Percentiles rank a stretch among this genome's conserved stretches.
These are phyloP conservation scores for Fomitiporia mediterranea DNA, from an alignment of 1,284 basidiomycete species.

Conservation along the genomic window DNA sequence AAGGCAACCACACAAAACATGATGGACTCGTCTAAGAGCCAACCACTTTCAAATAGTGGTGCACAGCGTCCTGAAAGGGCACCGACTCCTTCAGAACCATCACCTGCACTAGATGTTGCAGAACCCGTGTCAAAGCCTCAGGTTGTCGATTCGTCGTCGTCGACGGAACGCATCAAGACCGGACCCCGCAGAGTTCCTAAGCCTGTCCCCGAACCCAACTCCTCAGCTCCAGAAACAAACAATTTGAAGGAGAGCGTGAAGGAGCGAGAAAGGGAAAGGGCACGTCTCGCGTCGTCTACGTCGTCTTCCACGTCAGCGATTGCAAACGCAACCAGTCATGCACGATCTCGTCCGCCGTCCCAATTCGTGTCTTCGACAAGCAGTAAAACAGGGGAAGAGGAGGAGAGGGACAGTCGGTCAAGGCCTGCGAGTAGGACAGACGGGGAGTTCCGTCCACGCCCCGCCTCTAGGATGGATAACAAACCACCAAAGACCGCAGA, in stretches of 20 bases:
- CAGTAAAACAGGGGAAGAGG: background rate
- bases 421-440: background rate
- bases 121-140: background rate
- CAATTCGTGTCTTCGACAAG: background rate
- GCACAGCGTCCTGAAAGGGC: constrained; percentile 10
- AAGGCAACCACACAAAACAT: background rate
- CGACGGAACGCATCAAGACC: background rate
- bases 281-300: background rate
- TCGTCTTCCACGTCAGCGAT: background rate
- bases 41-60: background rate
- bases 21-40: background rate
- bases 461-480: background rate
- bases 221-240: background rate
- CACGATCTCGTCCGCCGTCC: constrained; percentile 1
- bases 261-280: background rate
- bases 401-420: background rate
- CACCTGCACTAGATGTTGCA: background rate
- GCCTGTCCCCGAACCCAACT: background rate
- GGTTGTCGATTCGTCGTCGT: background rate
- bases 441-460: background rate
- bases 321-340: background rate
- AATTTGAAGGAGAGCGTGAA: background rate
- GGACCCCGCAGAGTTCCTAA: constrained; percentile 6
- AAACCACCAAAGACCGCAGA: too few relatives aligned
- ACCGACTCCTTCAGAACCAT: background rate